These are phyloP conservation scores for Drechslerella stenobrocha DNA, from an alignment of 2,329 filamentous ascomycete species.

Conservation along the genomic window DNA sequence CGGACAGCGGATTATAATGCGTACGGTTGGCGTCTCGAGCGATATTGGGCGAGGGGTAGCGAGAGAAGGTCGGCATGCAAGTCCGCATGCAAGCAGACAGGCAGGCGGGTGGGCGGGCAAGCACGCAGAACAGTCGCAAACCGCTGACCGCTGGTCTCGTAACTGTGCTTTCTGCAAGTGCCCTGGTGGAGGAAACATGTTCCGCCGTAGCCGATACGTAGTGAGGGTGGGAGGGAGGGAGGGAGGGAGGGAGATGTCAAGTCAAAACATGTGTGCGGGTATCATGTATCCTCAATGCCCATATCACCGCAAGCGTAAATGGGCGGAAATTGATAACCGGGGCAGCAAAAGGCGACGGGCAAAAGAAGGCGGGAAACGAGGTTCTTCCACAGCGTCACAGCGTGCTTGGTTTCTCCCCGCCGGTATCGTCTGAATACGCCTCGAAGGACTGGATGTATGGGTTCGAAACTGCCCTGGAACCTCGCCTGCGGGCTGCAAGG, in stretches of 20 bases:
- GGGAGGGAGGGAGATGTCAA: no score
- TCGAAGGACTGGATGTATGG: no score
- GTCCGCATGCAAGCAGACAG: not conserved
- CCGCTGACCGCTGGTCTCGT: not conserved
- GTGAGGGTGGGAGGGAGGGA: no score
- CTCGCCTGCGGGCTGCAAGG: conserved; percentile 3
- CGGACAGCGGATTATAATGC: not conserved
- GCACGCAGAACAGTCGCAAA: not conserved
- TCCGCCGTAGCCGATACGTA: no score
- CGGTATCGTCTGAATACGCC: no score
- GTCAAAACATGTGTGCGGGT: not conserved
- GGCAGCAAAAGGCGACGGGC: no score
- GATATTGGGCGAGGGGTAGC: conserved; percentile 23
- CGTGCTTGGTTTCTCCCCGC: no score
- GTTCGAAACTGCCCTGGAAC: no score
- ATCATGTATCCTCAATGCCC: conserved; percentile 4
- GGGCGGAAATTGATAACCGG: not conserved
- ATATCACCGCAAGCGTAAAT: not conserved
- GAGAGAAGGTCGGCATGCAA: conserved; percentile 4
- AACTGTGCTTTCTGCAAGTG: not conserved
- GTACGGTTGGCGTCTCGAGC: conserved; percentile 7
- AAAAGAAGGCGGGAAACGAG: no score
- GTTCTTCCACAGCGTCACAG: no score
- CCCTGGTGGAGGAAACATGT: no score
- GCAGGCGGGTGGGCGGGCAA: not conserved